A percentile compares a stretch with the other conserved stretches of the same genome.
Conservation (phyloP, 495 filamentous ascomycete genomes). For the Astrocystis sublimbata region DNA sequence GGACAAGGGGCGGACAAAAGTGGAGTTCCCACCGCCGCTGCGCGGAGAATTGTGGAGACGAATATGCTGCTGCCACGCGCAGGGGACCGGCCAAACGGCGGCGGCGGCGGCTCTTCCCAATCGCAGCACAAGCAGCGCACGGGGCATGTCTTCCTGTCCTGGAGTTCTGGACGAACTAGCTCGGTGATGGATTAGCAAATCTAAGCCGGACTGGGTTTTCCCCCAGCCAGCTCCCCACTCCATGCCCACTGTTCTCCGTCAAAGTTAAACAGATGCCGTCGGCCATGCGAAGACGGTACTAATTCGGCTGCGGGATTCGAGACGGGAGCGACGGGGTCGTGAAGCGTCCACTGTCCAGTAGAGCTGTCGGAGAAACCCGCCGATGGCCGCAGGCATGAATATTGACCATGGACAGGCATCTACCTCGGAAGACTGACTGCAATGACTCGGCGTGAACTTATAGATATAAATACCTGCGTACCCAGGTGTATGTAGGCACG, state of each 20-base stretch:
- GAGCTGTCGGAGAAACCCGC: too few relatives aligned
- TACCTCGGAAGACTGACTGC: background rate
- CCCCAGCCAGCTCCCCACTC: background rate
- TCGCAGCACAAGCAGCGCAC: background rate
- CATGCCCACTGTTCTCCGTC: background rate
- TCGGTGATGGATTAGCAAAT: background rate
- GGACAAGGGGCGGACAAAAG: conserved; percentile 15
- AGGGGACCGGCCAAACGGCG: background rate
- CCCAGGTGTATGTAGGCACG: too few relatives aligned
- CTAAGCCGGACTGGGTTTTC: background rate
- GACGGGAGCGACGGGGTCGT: background rate
- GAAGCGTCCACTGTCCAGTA: background rate
- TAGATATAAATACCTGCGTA: too few relatives aligned
- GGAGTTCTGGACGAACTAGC: background rate
- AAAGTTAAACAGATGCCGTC: background rate
- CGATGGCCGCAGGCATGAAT: background rate
- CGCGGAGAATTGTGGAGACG: conserved; percentile 8
- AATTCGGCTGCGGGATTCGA: background rate
- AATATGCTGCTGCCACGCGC: conserved; percentile 9
- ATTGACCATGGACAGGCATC: background rate
- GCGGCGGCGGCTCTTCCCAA: too few relatives aligned
- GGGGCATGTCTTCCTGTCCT: background rate
- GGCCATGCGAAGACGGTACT: background rate
- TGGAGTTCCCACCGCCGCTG: background rate
- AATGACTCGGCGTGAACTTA: too few relatives aligned